Base-by-base conservation (phyloP, 352 stramenopile species). In the Globisporangium megalacanthum region DNA sequence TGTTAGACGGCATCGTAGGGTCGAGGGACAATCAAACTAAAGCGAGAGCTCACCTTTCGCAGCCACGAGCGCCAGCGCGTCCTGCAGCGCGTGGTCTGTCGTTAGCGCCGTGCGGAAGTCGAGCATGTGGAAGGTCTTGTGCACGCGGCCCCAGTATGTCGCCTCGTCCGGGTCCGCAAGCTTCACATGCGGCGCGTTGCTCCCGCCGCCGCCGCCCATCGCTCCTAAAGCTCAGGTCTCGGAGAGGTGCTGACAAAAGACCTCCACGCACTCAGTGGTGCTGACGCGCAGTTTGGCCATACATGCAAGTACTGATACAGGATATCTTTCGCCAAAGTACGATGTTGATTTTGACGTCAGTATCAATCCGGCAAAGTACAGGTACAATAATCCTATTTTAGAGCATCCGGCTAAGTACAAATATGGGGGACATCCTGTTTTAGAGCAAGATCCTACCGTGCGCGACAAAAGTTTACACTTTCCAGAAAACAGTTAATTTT, bases 51-150 rank as follows among this genome's bases (percentile, higher is more conserved):
- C 63, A 66, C 68, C 58, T 56, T 79, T 70, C 19, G 63, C 66
- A 9, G 51, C 54, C 17, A 93, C 66, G 25, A 85, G 42, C 6
- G 62, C 56, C 22, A 70, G 60, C 19, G 83, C 83, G 29, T 86
- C 66, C 17, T 68, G 49, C 48, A 91, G 65, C 37, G 71, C 67
- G 31, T 79, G 48, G 33, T 74, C 58, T 3, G 73, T 85, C 53
- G 78, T 84, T 62, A 93, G 82, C 45, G 83, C 80, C 22, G 72
- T 82, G 66, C 83, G 83, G 52, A 91, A 79, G 74, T 93, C 83
- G 51, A 93, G 70, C 79, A 87, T 87, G 65, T 75, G 69, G 65
- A 90, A 90, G 46, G 75, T 91, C 76, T 91, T 93, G 65, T 69
- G 70, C 59, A 93, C 80, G 20, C 83, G 79, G 14, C 80, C 80